phyloP scores from a whole-genome alignment of 257 asterid species.

The Scutellaria minor region DNA sequence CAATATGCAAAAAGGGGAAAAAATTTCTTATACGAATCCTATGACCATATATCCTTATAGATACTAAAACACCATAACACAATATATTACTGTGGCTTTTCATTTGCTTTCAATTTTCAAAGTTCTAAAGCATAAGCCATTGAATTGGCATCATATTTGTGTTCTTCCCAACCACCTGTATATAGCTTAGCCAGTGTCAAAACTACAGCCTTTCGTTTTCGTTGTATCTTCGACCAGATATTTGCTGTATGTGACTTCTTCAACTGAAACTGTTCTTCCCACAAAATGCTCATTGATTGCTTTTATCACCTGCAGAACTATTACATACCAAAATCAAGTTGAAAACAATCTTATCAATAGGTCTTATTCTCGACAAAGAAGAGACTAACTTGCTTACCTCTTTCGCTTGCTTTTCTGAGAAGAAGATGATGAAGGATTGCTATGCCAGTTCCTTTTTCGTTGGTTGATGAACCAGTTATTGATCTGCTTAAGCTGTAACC shows the following conservation, averaged over 20 bases:
- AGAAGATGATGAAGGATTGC: slow-evolving; percentile 48
- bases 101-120: background rate
- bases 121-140: background rate
- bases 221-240: background rate
- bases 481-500: slow-evolving; percentile 57
- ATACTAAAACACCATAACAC: background rate
- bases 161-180: slow-evolving; percentile 2
- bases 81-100: background rate
- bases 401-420: slow-evolving; percentile 56
- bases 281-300: slow-evolving; percentile 30
- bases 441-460: slow-evolving; percentile 62
- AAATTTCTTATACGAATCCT: background rate
- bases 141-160: background rate
- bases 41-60: background rate
- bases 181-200: slow-evolving; percentile 2
- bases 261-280: slow-evolving; percentile 11
- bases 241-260: background rate
- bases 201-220: background rate
- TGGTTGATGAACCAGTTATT: slow-evolving; percentile 61
- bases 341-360: background rate
- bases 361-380: background rate
- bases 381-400: slow-evolving; percentile 32
- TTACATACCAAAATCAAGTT: slow-evolving; percentile 30
- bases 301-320: slow-evolving; percentile 51
- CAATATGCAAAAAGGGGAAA: slow-evolving; percentile 4